Conservation (phyloP, 805 yeast genomes). For the Yarrowia bubula region DNA sequence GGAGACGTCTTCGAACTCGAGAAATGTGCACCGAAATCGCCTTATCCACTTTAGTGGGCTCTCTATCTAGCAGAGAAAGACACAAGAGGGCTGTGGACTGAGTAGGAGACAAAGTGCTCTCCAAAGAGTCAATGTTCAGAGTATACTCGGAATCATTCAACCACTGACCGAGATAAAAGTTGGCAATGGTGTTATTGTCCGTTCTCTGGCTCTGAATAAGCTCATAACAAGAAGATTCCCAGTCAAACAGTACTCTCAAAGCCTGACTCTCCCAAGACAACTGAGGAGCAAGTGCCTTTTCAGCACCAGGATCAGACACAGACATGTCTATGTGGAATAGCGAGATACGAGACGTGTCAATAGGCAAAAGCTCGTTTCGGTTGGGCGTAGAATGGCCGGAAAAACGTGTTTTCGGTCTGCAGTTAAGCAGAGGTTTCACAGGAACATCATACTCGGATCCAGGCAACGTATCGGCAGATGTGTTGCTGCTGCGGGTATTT, state of each 20-base stretch:
- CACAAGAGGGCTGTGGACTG: conserved; percentile 2
- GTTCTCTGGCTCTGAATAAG: conserved; percentile 16
- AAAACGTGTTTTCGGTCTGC: background rate
- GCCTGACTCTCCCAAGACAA: conserved; percentile 17
- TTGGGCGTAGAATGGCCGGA: background rate
- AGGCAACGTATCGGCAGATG: background rate
- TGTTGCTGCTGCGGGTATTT: conserved; percentile 20
- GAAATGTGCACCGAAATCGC: background rate
- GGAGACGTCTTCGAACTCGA: background rate
- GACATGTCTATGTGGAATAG: conserved; percentile 6
- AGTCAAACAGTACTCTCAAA: conserved; percentile 12
- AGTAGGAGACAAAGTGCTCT: background rate
- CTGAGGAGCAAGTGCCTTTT: background rate
- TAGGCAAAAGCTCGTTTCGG: background rate
- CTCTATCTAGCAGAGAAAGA: background rate
- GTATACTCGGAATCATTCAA: conserved; percentile 4
- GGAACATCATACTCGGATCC: background rate
- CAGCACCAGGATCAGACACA: background rate
- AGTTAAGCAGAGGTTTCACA: background rate
- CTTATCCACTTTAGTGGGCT: conserved; percentile 2
- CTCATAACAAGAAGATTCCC: conserved; percentile 20
- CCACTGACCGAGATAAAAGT: conserved; percentile 22
- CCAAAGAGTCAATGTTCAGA: background rate
- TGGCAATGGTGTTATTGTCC: conserved; percentile 1
- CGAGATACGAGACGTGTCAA: conserved; percentile 15